phyloP scores from a whole-genome alignment of 2,329 filamentous ascomycete genomes.

The Onygenales sp. region DNA sequence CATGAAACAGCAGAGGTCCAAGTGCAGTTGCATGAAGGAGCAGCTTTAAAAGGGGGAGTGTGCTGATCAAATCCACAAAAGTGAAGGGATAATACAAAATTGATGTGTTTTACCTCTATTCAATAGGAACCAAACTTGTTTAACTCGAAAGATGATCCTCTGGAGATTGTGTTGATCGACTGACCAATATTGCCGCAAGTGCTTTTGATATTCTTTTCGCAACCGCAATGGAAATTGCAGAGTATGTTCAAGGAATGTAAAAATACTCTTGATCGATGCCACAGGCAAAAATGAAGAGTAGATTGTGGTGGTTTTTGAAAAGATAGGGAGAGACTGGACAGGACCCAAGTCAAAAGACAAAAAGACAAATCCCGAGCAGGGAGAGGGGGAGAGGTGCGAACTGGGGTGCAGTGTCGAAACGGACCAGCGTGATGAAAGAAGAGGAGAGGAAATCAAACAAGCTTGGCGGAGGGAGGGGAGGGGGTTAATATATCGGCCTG shows the following conservation, averaged over 20 bases:
- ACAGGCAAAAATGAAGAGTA: background rate
- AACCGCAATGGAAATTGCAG: background rate
- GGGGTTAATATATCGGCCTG: conserved; percentile 3
- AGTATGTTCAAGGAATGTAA: background rate
- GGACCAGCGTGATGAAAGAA: conserved; percentile 15
- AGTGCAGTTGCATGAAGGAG: no score
- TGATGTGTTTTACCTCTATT: background rate
- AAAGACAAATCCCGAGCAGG: conserved; percentile 16
- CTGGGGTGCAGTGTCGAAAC: conserved; percentile 9
- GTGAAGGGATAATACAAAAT: background rate
- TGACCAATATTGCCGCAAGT: background rate
- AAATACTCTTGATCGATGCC: background rate
- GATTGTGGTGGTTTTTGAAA: conserved; percentile 2
- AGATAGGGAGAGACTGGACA: conserved; percentile 17
- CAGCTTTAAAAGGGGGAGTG: no score
- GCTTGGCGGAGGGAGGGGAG: conserved; percentile 1
- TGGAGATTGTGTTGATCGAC: background rate
- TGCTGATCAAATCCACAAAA: background rate
- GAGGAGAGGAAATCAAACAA: conserved; percentile 9
- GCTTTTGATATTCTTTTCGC: background rate
- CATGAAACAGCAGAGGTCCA: no score
- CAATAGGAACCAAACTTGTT: background rate
- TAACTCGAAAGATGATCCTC: background rate
- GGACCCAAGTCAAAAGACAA: conserved; percentile 24
- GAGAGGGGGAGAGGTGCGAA: conserved; percentile 12